phyloP scores from a whole-genome alignment of 2,329 filamentous ascomycete species.

The Xylariaceae sp. region DNA sequence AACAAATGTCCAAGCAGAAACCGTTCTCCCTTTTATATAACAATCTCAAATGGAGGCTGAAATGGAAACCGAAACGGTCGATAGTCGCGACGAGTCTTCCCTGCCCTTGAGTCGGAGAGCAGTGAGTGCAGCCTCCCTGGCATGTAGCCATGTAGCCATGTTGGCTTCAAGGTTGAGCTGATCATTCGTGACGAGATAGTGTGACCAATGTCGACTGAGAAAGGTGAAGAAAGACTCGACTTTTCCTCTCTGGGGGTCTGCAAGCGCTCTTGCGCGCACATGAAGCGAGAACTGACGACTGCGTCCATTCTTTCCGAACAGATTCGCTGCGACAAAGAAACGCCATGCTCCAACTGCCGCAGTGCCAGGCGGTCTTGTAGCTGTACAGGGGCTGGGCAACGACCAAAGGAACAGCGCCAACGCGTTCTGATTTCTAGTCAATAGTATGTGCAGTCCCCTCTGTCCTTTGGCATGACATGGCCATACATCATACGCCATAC shows the following conservation, averaged over 20 bases:
- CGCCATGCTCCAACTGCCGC: slow-evolving; percentile 53
- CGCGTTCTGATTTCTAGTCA: slow-evolving; percentile 55
- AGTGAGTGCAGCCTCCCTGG: slow-evolving; percentile 29
- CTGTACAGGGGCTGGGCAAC: slow-evolving; percentile 49
- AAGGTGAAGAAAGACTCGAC: slow-evolving; percentile 28
- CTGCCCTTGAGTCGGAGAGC: slow-evolving; percentile 35
- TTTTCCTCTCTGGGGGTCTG: background rate
- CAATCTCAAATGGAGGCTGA: background rate
- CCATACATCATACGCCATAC: background rate
- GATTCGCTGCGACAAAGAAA: slow-evolving; percentile 55
- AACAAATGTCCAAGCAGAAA: background rate
- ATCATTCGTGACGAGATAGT: slow-evolving; percentile 38
- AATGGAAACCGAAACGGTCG: slow-evolving; percentile 33
- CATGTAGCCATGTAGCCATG: background rate
- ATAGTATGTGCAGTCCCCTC: slow-evolving; percentile 42
- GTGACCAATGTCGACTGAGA: slow-evolving; percentile 36
- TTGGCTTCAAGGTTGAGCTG: slow-evolving; percentile 25
- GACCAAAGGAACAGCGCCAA: slow-evolving; percentile 50
- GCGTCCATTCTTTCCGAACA: slow-evolving; percentile 23
- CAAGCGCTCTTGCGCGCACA: background rate
- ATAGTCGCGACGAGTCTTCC: slow-evolving; percentile 31
- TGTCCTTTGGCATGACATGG: background rate
- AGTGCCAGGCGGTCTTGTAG: slow-evolving; percentile 49
- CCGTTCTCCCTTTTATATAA: background rate
- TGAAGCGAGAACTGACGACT: background rate